A percentile compares a stretch with the other conserved stretches of the same genome.
Conservation (phyloP, 2,329 filamentous ascomycete species). For the Coleophoma cylindrospora region DNA sequence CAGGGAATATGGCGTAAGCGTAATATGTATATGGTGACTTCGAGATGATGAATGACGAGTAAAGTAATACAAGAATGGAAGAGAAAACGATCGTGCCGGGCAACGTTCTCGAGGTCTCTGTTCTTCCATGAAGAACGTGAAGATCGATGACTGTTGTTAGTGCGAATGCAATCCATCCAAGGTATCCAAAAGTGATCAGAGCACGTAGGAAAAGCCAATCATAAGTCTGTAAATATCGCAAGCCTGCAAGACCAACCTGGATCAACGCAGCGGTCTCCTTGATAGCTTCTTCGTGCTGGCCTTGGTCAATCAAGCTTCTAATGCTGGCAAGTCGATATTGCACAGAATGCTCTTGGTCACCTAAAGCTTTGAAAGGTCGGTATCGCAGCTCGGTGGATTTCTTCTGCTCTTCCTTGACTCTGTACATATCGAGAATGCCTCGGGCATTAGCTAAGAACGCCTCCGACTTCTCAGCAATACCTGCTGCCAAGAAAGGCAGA, state of each 20-base stretch:
- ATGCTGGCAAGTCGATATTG: constrained; percentile 66
- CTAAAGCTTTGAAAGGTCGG: constrained; percentile 67
- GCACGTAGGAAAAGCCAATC: constrained; percentile 95
- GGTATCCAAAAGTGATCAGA: constrained; percentile 82
- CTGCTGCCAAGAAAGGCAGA: constrained; percentile 71
- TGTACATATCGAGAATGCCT: constrained; percentile 92
- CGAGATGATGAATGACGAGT: constrained; percentile 74
- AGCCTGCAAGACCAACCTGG: constrained; percentile 69
- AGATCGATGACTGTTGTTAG: constrained; percentile 83
- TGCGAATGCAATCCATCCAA: constrained; percentile 94
- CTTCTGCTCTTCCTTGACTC: constrained; percentile 86
- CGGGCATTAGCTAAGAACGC: constrained; percentile 80
- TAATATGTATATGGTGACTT: constrained; percentile 83
- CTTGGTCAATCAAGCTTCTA: constrained; percentile 58
- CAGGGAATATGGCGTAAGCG: constrained; percentile 84
- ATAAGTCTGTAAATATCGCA: constrained; percentile 95
- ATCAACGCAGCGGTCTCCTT: constrained; percentile 72
- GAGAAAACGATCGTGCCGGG: constrained; percentile 63
- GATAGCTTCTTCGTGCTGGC: constrained; percentile 72
- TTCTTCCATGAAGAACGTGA: constrained; percentile 72
- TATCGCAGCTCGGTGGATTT: constrained; percentile 71
- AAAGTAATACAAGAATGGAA: constrained; percentile 69
- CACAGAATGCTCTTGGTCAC: constrained; percentile 54
- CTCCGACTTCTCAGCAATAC: constrained; percentile 71
- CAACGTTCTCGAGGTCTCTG: constrained; percentile 57